Evolutionary conservation across 805 yeast species (phyloP), one percentile per base, ranked within the genome.

Genomic region (Lachancea fermentati): DNA sequence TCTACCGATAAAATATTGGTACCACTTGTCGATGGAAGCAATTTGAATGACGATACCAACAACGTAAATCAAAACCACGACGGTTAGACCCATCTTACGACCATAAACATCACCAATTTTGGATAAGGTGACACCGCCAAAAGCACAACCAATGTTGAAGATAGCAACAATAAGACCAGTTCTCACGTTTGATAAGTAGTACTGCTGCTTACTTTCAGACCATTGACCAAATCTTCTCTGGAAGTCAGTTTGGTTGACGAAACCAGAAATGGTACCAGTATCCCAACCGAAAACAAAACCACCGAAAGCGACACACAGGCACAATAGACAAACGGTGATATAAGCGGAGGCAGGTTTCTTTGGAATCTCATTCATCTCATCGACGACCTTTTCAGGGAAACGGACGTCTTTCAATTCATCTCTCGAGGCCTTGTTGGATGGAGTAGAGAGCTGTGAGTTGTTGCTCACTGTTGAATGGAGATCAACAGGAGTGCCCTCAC

Each of bases 221-320:
- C 50, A 15, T 49, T 69, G 67, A 58, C 86, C 87, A 49, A 81
- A 81, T 57, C 85, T 69, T 30, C 54, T 46, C 36, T 62, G 54
- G 64, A 72, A 81, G 52, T 80, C 83, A 14, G 73, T 51, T 54
- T 62, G 60, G 53, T 76, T 73, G 36, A 80, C 81, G 52, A 81
- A 79, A 49, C 87, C 87, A 24, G 84, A 76, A 62, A 81, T 79
- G 52, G 88, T 81, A 71, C 88, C 89, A 37, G 87, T 81, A 67
- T 81, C 89, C 75, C 83, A 81, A 50, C 88, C 88, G 54, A 78
- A 81, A 34, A 78, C 81, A 57, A 75, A 79, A 42, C 86, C 86
- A 64, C 84, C 85, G 47, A 79, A 79, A 30, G 84, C 82, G 46
- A 79, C 73, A 35, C 42, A 41, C 15, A 45, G 32, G 57, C 69